phyloP scores from a whole-genome alignment of 257 asterid species.

The Linaria vulgaris region DNA sequence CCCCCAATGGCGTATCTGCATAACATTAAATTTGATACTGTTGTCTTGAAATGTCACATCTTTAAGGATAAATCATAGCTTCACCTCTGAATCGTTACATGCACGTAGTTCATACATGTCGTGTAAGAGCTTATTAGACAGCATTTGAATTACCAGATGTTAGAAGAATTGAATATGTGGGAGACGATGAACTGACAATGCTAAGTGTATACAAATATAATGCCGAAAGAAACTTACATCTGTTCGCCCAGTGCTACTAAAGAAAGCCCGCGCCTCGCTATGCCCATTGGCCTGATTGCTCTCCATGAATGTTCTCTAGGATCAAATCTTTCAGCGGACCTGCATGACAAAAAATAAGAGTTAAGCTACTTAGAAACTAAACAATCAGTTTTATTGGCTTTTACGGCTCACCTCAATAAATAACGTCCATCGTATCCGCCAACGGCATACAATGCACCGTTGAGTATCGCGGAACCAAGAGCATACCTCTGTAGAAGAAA shows the following conservation, averaged over 20 bases:
- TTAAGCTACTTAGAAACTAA: constrained; percentile 17
- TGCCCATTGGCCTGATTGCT: constrained; percentile 52
- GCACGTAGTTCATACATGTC: neutral
- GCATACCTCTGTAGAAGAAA: constrained; percentile 55
- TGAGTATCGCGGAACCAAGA: constrained; percentile 76
- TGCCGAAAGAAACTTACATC: constrained; percentile 42
- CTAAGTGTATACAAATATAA: no score
- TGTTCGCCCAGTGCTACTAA: constrained; percentile 63
- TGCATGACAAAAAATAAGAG: constrained; percentile 27
- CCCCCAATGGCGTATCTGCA: constrained; percentile 83
- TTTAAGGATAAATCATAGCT: no score
- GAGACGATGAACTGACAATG: no score
- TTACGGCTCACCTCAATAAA: constrained; percentile 64
- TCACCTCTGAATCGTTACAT: constrained; percentile 2
- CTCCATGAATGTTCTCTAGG: constrained; percentile 87
- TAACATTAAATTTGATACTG: neutral
- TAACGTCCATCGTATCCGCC: constrained; percentile 69
- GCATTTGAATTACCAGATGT: neutral
- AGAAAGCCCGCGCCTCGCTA: constrained; percentile 63
- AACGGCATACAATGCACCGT: constrained; percentile 74
- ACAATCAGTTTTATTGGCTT: neutral
- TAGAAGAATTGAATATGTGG: neutral
- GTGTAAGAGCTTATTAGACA: neutral
- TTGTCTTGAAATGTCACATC: no score
- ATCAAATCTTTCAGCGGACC: constrained; percentile 89